phyloP scores from a whole-genome alignment of 2,329 filamentous ascomycete genomes.

The Neonectria sp. region DNA sequence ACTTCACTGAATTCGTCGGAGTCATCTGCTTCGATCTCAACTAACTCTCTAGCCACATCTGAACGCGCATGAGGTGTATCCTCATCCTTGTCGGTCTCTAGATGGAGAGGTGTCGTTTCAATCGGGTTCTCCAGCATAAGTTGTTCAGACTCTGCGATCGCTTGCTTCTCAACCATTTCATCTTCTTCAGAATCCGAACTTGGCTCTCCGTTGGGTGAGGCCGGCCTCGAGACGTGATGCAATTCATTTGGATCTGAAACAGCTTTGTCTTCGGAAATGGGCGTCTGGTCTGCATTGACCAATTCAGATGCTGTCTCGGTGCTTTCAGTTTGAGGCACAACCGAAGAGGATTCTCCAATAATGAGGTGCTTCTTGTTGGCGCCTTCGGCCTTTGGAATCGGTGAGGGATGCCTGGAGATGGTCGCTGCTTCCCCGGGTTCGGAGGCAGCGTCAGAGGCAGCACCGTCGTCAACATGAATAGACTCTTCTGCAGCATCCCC shows the following conservation, averaged over 20 bases:
- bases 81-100: conserved; percentile 7
- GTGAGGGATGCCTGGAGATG: not conserved
- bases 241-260: not conserved
- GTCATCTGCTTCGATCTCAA: conserved; percentile 1
- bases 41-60: not conserved
- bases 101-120: not conserved
- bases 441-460: not conserved
- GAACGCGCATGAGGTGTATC: not conserved
- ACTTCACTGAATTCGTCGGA: conserved; percentile 1
- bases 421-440: not conserved
- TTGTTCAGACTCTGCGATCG: not conserved
- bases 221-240: not conserved
- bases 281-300: not conserved
- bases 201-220: not conserved
- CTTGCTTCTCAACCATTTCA: not conserved
- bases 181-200: conserved; percentile 9
- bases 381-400: not conserved
- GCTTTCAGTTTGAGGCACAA: not conserved
- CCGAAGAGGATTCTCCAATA: not conserved
- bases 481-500: not conserved
- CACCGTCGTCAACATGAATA: not conserved
- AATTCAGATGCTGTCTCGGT: not conserved
- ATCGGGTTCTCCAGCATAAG: not conserved
- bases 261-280: not conserved
- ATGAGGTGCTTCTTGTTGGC: not conserved